Percentiles rank a stretch among this genome's conserved stretches.
Evolutionary conservation across 1,284 basidiomycete species (phyloP).

Genomic region (Chondrostereum purpureum): DNA sequence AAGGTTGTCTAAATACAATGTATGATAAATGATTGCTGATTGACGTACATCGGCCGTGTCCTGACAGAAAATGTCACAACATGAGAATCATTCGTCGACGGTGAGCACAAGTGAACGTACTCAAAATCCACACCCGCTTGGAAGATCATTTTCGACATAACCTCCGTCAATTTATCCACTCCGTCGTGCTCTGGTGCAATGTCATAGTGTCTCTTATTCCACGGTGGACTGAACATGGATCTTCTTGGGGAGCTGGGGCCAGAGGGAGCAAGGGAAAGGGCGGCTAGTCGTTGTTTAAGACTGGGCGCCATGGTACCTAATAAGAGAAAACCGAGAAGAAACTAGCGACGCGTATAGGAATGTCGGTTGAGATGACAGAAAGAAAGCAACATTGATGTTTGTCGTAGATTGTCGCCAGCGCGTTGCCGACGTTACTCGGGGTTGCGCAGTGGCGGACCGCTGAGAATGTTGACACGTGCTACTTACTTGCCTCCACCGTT

Average conservation of each 20-base stretch:
- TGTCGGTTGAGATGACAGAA: too few species aligned
- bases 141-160: constrained; percentile 69
- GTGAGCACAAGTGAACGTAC: constrained; percentile 42
- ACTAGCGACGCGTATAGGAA: too few species aligned
- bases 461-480: too few species aligned
- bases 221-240: constrained; percentile 31
- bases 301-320: constrained; percentile 21
- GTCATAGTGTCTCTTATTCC: constrained; percentile 25
- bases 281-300: constrained; percentile 55
- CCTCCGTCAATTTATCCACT: constrained; percentile 49
- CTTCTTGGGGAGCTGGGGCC: constrained; percentile 32
- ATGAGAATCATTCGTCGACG: constrained; percentile 11
- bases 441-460: too few species aligned
- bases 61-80: constrained; percentile 30
- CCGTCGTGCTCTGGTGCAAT: constrained; percentile 22
- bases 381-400: too few species aligned
- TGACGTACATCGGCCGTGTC: constrained; percentile 75
- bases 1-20: constrained; percentile 5
- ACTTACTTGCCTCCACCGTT: too few species aligned
- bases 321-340: too few species aligned
- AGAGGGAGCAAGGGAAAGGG: constrained; percentile 44
- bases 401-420: too few species aligned
- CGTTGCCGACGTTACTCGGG: too few species aligned
- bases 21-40: constrained; percentile 2
- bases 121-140: constrained; percentile 86